Evolutionary conservation across 352 stramenopile genomes (phyloP).

Genomic region (Thalassiosira hispida): DNA sequence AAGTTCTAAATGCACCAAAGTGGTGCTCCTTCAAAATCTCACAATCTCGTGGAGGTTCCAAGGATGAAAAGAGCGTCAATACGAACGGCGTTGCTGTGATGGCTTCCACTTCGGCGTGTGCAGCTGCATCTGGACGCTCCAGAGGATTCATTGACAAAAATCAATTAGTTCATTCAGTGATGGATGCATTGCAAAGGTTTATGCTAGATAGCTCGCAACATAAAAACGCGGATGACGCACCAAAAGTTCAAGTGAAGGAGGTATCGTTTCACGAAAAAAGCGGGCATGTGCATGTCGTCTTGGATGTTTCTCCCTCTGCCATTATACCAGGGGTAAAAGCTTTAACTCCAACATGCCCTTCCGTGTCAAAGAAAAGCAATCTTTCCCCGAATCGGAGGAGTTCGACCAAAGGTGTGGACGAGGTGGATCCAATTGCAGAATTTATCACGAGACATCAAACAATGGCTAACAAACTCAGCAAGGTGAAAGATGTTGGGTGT

Average conservation of each 20-base stretch:
- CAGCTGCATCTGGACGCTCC: conserved; percentile 39
- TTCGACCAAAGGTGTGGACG: not conserved
- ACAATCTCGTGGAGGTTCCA: not conserved
- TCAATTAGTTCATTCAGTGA: conserved; percentile 23
- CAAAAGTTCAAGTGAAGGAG: conserved; percentile 15
- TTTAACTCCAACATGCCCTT: not conserved
- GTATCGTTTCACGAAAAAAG: conserved; percentile 49
- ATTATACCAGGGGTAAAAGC: not conserved
- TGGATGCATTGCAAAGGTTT: conserved; percentile 38
- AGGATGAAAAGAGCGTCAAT: not conserved
- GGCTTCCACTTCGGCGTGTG: conserved; percentile 46
- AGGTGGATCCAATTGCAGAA: conserved; percentile 40
- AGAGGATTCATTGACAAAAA: conserved; percentile 49
- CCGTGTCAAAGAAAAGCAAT: not conserved
- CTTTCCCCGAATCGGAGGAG: not conserved
- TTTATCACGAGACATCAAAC: conserved; percentile 52
- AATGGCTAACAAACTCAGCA: conserved; percentile 31
- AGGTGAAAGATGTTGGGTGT: not conserved
- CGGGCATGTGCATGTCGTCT: conserved; percentile 41
- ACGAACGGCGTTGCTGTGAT: conserved; percentile 20
- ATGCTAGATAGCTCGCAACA: conserved; percentile 7
- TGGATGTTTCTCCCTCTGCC: conserved; percentile 11
- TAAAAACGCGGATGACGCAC: not conserved
- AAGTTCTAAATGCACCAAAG: conserved; percentile 33
- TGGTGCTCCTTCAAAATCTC: conserved; percentile 51